Evolutionary conservation across 2,329 filamentous ascomycete genomes (phyloP), one percentile per base, ranked within the genome.

Genomic region (Arthrobotrys pseudoclavata): DNA sequence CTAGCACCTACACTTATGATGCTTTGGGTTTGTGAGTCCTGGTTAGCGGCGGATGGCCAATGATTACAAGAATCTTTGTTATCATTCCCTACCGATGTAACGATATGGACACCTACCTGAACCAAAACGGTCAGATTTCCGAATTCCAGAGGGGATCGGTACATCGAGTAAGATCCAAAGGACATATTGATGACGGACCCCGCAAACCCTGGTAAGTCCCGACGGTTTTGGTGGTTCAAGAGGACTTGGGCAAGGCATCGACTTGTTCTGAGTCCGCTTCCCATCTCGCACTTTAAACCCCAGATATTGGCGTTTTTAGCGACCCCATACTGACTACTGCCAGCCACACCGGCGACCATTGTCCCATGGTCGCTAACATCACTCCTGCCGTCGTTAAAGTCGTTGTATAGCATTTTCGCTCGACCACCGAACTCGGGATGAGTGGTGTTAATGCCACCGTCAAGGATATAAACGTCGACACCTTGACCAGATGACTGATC

Each of bases 241-340:
- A 53, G 26, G 1, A 63, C 57, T 9, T 40, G 45, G 7, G 34
- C 24, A 15, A 53, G 29, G n/a, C 61, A 70, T 29, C 61, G 22
- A 15, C 60, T 70, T 4, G 34, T 26, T 18, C 45, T 62, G 24
- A 55, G 34, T 5, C 67, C 67, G 7, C 22, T 70, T 4, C 64
- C 64, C 34, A 52, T 47, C 22, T 68, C 64, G 20, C 20, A 42
- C 12, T 62, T 70, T 22, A 70, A 40, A 20, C 50, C 60, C 42
- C 60, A 53, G 24, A 70, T 70, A 53, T 70, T 70, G 31, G 24
- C 67, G 2, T 63, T 70, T 42, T 70, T 70, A 2, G 67, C 67
- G 6, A 70, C 67, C 3, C 67, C 67, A n/a, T 70, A 70, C 3
- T 48, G 24, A 18, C 5, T 45, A 22, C 42, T 42, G 20, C 67